Base-by-base conservation (phyloP, 2,329 filamentous ascomycete species). In the Domatiomyces globalis region DNA sequence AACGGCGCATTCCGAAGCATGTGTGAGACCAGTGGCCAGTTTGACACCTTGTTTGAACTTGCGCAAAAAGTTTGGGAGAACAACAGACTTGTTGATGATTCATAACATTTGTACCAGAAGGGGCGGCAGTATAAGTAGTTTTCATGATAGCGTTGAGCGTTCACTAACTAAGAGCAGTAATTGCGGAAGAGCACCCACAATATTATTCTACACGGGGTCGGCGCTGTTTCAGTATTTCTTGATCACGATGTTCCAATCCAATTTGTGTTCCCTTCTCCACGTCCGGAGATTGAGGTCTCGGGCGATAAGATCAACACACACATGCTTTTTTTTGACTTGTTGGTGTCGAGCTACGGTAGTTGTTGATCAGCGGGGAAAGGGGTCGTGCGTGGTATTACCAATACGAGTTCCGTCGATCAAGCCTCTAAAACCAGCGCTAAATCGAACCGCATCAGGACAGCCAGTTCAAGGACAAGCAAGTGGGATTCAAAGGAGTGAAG, bases 21-120 rank as follows among this genome's bases (percentile, higher is more conserved):
- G 82, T 85, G 82, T 61, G 78, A 83, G 60, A 84, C 76, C 63
- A 83, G 74, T 55, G 81, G 81, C 1, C 78, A 83, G 58, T 65
- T 83, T 55, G 80, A 82, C 1, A 63, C 65, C 1, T 64, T 85
- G 43, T 61, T 73, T 43, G 73, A 73, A 45, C 73, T 76, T 15
- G 81, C 82, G 20, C 71, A 70, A 58, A 67, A 68, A 49, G 73
- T 72, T 39, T 69, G 67, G 65, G 68, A 71, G 12, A 68, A 69
- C 53, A 74, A 71, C 60, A 70, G 65, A 56, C 60, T 73, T 20
- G 66, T 71, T 48, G 69, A 73, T 62, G 70, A 71, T 43, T 39
- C 33, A 2, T 39, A 39, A 39, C 33, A 15, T 5, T 39, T 39
- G 33, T 39, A 39, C 33, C 33, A 39, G 33, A 39, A 15, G 15